phyloP scores from a whole-genome alignment of 371 early-diverging fungal genomes.

The Synchytrium microbalum region DNA sequence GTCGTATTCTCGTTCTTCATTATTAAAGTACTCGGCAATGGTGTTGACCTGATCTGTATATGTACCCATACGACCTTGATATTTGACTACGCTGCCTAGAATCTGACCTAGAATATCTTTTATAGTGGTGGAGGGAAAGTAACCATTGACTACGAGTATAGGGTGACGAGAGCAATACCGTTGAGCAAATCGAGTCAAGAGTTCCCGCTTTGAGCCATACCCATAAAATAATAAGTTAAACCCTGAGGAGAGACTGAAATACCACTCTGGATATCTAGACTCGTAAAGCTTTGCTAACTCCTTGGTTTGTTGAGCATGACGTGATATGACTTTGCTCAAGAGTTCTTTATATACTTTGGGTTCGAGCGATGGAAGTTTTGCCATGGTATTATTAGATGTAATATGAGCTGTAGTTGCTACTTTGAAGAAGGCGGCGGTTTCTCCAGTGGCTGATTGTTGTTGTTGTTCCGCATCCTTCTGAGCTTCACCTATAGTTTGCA shows the following conservation, averaged over 20 bases:
- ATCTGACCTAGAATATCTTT: conserved; percentile 7
- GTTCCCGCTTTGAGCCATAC: conserved; percentile 75
- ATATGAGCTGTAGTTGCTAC: background rate
- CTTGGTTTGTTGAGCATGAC: conserved; percentile 52
- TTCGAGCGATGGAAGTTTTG: conserved; percentile 58
- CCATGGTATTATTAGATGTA: conserved; percentile 82
- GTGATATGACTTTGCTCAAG: conserved; percentile 39
- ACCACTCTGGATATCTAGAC: conserved; percentile 72
- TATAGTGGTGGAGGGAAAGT: conserved; percentile 35
- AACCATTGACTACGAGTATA: conserved; percentile 75
- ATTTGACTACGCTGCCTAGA: conserved; percentile 25
- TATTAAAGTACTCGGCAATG: conserved; percentile 55
- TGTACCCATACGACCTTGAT: conserved; percentile 13
- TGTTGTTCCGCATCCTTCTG: conserved; percentile 11
- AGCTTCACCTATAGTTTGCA: conserved; percentile 11
- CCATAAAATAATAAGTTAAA: conserved; percentile 86
- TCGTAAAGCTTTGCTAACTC: conserved; percentile 46
- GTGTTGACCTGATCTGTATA: conserved; percentile 53
- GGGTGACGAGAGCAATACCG: conserved; percentile 36
- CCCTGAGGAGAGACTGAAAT: conserved; percentile 64
- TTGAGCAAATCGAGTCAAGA: conserved; percentile 65
- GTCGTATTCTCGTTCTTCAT: conserved; percentile 38
- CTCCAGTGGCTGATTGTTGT: conserved; percentile 5
- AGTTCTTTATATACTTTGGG: conserved; percentile 53
- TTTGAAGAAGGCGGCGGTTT: background rate